Conservation (phyloP, 2,329 filamentous ascomycete species). For the Leptographium radiaticola region DNA sequence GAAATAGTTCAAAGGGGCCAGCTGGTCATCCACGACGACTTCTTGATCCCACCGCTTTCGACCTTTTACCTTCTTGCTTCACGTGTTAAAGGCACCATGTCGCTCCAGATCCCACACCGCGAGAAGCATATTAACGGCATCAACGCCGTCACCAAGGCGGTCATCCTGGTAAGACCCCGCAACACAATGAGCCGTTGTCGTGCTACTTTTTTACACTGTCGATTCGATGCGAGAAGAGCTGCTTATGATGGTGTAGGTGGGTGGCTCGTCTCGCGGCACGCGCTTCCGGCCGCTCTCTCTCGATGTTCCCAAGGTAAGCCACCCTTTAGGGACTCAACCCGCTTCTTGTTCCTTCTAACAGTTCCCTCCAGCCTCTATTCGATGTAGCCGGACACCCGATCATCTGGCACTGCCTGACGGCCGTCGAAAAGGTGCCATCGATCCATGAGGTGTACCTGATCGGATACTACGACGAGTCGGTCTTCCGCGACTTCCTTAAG, state of each 20-base stretch:
- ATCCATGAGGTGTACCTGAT: conserved; percentile 95
- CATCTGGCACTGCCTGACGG: conserved; percentile 92
- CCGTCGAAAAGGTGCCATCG: conserved; percentile 77
- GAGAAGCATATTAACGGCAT: conserved; percentile 35
- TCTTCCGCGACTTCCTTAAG: conserved; percentile 98
- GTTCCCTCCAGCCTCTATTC: conserved; percentile 64
- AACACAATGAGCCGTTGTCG: neutral
- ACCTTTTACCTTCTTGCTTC: neutral
- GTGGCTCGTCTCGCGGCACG: conserved; percentile 88
- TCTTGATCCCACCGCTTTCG: neutral
- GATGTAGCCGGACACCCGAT: conserved; percentile 97
- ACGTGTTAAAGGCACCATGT: conserved; percentile 26
- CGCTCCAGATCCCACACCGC: conserved; percentile 42
- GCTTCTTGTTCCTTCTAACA: neutral
- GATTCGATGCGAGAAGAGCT: neutral
- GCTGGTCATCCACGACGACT: neutral
- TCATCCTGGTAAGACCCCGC: conserved; percentile 64
- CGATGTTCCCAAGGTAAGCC: conserved; percentile 77
- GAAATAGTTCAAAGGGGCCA: neutral
- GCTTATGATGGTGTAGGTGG: conserved; percentile 49
- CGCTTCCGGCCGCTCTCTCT: conserved; percentile 90
- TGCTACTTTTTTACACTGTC: too few relatives aligned
- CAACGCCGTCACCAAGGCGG: conserved; percentile 67
- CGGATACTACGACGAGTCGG: conserved; percentile 94
- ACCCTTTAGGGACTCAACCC: neutral